These are phyloP conservation scores for Boeremia exigua DNA, from an alignment of 2,329 filamentous ascomycete genomes.

Conservation along the genomic window DNA sequence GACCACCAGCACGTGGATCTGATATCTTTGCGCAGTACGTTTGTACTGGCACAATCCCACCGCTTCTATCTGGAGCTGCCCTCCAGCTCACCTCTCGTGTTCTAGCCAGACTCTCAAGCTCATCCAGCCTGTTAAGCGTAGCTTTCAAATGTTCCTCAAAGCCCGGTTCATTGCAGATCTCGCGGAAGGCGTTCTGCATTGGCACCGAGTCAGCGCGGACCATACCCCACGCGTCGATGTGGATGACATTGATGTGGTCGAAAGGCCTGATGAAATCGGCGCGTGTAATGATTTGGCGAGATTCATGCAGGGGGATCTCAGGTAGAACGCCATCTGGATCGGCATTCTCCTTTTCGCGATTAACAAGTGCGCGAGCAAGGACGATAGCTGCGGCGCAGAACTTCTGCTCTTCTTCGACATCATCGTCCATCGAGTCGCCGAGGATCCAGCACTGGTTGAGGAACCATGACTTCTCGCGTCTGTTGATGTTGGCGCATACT, in stretches of 20 bases:
- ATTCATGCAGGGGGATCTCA: constrained; percentile 60
- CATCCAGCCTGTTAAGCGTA: constrained; percentile 81
- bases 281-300: constrained; percentile 82
- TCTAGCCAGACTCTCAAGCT: constrained; percentile 89
- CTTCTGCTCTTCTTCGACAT: constrained; percentile 97
- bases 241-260: constrained; percentile 92
- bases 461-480: constrained; percentile 77
- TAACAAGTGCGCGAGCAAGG: constrained; percentile 85
- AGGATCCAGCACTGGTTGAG: constrained; percentile 80
- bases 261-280: constrained; percentile 91
- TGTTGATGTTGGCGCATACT: constrained; percentile 74
- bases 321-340: constrained; percentile 73
- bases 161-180: constrained; percentile 75
- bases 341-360: constrained; percentile 69
- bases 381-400: constrained; percentile 95
- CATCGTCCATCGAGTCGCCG: constrained; percentile 82
- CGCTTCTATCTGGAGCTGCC: constrained; percentile 57
- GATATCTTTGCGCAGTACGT: constrained; percentile 38
- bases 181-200: constrained; percentile 89
- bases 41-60: constrained; percentile 38
- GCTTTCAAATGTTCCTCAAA: constrained; percentile 83
- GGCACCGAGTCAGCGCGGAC: constrained; percentile 93
- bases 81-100: constrained; percentile 93
- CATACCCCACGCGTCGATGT: constrained; percentile 84
- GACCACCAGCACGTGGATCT: constrained; percentile 5